Base-by-base conservation (phyloP, 345 rosid genomes). In the Moringa oleifera region DNA sequence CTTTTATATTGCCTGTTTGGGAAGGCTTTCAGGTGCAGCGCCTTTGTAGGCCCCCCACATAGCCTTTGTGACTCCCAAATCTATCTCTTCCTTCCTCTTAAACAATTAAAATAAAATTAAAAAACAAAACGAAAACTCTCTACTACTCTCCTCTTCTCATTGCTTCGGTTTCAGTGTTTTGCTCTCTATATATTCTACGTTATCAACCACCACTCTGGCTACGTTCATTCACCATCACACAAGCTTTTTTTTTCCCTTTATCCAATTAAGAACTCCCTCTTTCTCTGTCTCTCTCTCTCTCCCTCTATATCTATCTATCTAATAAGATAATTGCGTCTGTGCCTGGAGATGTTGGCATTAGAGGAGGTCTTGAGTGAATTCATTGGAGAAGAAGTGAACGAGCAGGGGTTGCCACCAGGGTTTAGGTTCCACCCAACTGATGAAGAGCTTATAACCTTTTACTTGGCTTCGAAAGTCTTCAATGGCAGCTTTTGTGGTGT, bases 401-500 rank as follows among this genome's bases (percentile, higher is more conserved):
- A 88, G 41, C 84, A 76, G 25, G 97, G 97, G 0, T 68, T 94
- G 57, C 99, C 99, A 7, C 99, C 99, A 0, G 99, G 99, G 19
- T 94, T 94, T 68, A 72, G 97, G 25, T 94, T 94, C 74, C 99
- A 94, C 57, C 99, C 99, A 0, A 94, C 99, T 0, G 99, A 94
- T 53, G 99, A 94, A 70, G 99, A 94, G 68, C 97, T 94, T 55
- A 71, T 94, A 21, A 86, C 91, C 16, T 94, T 88, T 68, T 94
- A 94, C 72, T 72, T 94, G 22, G 96, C 93, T 63, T 85, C 99
- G 0, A 94, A 94, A 76, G 87, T 94, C 61, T 85, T 90, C 55
- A 72, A 81, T 62, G 95, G 95, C 25, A 68, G 68, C 71, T 83
- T 90, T 45, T 81, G 79, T 37, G 99, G 93, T 17, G 68, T 94